phyloP scores from a whole-genome alignment of 129 eudicot species.

The Oenanthe sinensis region DNA sequence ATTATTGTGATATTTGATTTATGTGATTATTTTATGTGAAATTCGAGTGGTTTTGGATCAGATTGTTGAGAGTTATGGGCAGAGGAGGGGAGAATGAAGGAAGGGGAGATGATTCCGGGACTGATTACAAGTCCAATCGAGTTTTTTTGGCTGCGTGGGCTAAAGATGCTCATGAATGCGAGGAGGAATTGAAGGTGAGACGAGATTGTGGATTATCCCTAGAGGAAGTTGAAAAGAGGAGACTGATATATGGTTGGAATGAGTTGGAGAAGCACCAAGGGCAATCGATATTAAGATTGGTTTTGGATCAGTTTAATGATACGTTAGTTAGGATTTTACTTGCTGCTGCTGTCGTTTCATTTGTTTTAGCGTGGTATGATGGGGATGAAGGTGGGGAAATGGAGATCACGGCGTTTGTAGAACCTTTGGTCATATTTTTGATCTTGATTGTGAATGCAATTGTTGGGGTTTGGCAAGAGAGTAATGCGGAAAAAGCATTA shows the following conservation, averaged over 20 bases:
- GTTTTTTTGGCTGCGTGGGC: slow-evolving; percentile 58
- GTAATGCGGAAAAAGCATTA: slow-evolving; percentile 80
- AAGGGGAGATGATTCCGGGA: slow-evolving; percentile 28
- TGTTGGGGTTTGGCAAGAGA: slow-evolving; percentile 97
- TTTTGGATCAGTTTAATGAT: slow-evolving; percentile 82
- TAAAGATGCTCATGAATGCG: slow-evolving; percentile 62
- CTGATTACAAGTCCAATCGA: slow-evolving; percentile 13
- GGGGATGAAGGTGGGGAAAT: slow-evolving; percentile 73
- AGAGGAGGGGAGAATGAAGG: slow-evolving; percentile 59
- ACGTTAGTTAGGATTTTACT: slow-evolving; percentile 78
- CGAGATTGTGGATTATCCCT: slow-evolving; percentile 44
- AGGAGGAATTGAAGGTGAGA: slow-evolving; percentile 48
- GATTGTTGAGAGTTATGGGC: slow-evolving; percentile 38
- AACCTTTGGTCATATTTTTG: slow-evolving; percentile 77
- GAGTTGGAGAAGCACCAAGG: slow-evolving; percentile 81
- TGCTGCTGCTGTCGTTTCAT: slow-evolving; percentile 71
- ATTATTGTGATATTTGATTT: slow-evolving; percentile 11
- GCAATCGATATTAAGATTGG: slow-evolving; percentile 48
- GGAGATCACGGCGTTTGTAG: slow-evolving; percentile 74
- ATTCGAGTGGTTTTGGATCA: not conserved
- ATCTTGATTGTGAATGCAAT: slow-evolving; percentile 70
- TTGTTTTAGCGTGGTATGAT: slow-evolving; percentile 76
- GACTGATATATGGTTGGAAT: slow-evolving; percentile 49
- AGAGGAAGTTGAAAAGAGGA: slow-evolving; percentile 47
- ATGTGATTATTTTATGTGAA: slow-evolving; percentile 8